Evolutionary conservation across 176 grass and related monocot genomes (phyloP).

Genomic region (Paspalum notatum): DNA sequence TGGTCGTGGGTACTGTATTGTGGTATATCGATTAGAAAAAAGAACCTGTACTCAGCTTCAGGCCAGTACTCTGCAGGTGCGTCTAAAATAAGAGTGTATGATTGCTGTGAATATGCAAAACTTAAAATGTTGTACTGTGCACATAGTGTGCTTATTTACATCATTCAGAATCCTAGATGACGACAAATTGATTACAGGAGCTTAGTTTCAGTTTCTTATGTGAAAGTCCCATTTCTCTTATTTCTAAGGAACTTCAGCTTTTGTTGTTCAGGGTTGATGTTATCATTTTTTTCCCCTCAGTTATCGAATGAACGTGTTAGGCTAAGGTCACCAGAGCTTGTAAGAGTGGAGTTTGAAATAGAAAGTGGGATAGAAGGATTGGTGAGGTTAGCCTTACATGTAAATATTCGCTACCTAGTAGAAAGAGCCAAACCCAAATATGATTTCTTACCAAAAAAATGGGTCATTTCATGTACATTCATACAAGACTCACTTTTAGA

Average conservation of each 20-base stretch:
- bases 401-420: neutral
- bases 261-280: neutral
- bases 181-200: neutral
- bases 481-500: neutral
- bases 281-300: neutral
- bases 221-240: neutral
- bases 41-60: neutral
- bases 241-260: slow-evolving; percentile 7
- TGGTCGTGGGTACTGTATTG: neutral
- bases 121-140: neutral
- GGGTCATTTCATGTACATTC: neutral
- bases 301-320: neutral
- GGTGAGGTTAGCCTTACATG: no score
- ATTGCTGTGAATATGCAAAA: neutral
- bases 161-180: neutral
- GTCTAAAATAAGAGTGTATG: neutral
- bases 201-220: neutral
- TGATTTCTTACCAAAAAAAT: neutral
- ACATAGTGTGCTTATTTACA: neutral
- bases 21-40: slow-evolving; percentile 1
- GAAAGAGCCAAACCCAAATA: neutral
- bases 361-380: no score
- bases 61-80: neutral
- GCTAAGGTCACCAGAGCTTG: no score
- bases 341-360: no score